Percentiles rank a stretch among this genome's conserved stretches.
phyloP scores from a whole-genome alignment of 192 early-diverging fungal species.

The Chytriomyces hyalinus region DNA sequence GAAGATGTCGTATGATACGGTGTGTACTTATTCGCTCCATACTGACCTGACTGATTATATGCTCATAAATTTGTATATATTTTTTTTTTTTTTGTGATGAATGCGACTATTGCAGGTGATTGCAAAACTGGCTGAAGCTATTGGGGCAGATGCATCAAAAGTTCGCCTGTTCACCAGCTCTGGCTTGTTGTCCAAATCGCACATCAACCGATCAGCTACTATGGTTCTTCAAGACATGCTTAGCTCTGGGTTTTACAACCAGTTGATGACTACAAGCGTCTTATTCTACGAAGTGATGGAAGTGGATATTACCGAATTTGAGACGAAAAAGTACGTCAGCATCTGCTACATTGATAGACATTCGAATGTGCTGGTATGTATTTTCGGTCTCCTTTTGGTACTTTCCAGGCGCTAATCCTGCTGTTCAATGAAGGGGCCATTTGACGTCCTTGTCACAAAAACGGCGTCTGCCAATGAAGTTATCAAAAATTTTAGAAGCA shows the following conservation, averaged over 20 bases:
- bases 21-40: slow-evolving; percentile 18
- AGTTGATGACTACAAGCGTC: slow-evolving; percentile 41
- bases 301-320: slow-evolving; percentile 79
- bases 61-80: slow-evolving; percentile 31
- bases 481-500: slow-evolving; percentile 55
- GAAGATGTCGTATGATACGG: slow-evolving; percentile 69
- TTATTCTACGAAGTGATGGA: slow-evolving; percentile 88
- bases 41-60: slow-evolving; percentile 9
- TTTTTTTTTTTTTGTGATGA: slow-evolving; percentile 23
- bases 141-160: slow-evolving; percentile 70
- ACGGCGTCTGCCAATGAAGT: slow-evolving; percentile 37
- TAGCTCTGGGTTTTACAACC: slow-evolving; percentile 32
- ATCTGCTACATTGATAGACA: slow-evolving; percentile 70
- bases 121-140: slow-evolving; percentile 61
- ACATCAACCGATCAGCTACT: slow-evolving; percentile 54
- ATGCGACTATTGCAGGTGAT: slow-evolving; percentile 55
- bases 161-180: slow-evolving; percentile 70
- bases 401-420: not conserved
- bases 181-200: slow-evolving; percentile 30
- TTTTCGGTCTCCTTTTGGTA: slow-evolving; percentile 18
- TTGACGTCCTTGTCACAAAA: slow-evolving; percentile 77
- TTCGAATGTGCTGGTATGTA: slow-evolving; percentile 68
- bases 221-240: slow-evolving; percentile 66
- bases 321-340: slow-evolving; percentile 75
- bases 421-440: slow-evolving; percentile 43